Percentiles rank a stretch among this genome's conserved stretches.
Evolutionary conservation across 2,329 filamentous ascomycete species (phyloP).

Genomic region (Dissoconium aciculare): DNA sequence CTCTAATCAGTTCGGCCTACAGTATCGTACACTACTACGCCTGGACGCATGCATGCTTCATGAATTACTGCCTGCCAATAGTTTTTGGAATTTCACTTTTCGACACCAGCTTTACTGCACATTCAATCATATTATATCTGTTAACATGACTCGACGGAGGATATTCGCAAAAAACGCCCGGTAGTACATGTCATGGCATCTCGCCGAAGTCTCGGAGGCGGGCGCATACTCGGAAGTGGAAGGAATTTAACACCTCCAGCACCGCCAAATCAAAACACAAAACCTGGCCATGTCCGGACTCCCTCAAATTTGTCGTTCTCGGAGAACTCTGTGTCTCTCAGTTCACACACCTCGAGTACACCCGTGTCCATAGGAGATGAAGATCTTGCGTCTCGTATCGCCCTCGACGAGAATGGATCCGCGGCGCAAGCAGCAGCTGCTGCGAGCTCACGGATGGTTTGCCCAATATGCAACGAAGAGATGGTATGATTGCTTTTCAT

Average conservation of each 20-base stretch:
- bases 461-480: constrained; percentile 96
- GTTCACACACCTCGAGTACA: constrained; percentile 58
- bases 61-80: no score
- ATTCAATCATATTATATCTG: no score
- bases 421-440: constrained; percentile 39
- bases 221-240: constrained; percentile 76
- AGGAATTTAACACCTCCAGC: constrained; percentile 56
- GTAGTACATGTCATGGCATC: no score
- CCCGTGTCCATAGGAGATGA: constrained; percentile 57
- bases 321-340: constrained; percentile 61
- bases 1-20: no score
- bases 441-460: constrained; percentile 57
- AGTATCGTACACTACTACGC: no score
- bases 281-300: constrained; percentile 9
- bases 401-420: constrained; percentile 45
- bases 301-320: constrained; percentile 43
- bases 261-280: constrained; percentile 32
- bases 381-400: constrained; percentile 70
- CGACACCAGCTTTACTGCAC: no score
- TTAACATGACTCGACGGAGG: no score
- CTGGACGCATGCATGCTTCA: no score
- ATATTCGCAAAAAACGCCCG: no score
- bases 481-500: constrained; percentile 53
- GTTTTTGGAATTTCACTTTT: no score
- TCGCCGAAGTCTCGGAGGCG: constrained; percentile 72